Base-by-base conservation (phyloP, 202 grass and related monocot species). In the Elaeis oleifera region DNA sequence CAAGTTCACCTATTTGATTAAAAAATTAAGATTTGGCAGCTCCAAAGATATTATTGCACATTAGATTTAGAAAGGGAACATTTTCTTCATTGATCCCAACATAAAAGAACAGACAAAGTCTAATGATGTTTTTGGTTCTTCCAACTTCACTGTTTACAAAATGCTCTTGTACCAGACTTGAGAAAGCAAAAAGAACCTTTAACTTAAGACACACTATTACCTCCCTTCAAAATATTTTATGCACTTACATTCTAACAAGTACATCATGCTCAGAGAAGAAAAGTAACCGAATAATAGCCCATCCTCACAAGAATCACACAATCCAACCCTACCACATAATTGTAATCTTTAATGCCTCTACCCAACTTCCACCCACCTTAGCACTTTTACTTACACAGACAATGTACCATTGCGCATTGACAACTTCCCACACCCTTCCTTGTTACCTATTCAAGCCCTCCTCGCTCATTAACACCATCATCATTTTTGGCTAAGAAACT, bases 321-420 rank as follows among this genome's bases (percentile, higher is more conserved):
- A 39, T 27, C 23, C 63, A 65, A 65, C 63, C 63, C 21, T 27
- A 65, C 63, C 51, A 39, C 63, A 65, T 65, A 65, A 65, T 28
- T 65, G 51, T 65, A 52, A 16, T 23, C 49, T 65, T 65, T 52
- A 65, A 65, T 65, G 49, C 16, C 16, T 24, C 63, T 51, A 29
- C 22, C 63, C 49, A 65, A 65, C 63, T 65, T 1, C 63, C 49
- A 65, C 63, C 63, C 63, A 65, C 63, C 62, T 27, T 44, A 44
- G 36, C 36, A 44, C 0, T 11, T 44, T 44, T 44, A 3, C 2
- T 13, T 14, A 1, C 36, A 9, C 2, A 13, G 0, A 13, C 9
- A 44, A 44, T 44, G 9, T 44, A 44, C 9, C 8, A 44, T 44
- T 44, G 36, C 9, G 1, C 36, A 44, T 44, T 44, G 36, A 44